phyloP scores from a whole-genome alignment of 2,329 filamentous ascomycete genomes.

The Colletotrichum zoysiae region DNA sequence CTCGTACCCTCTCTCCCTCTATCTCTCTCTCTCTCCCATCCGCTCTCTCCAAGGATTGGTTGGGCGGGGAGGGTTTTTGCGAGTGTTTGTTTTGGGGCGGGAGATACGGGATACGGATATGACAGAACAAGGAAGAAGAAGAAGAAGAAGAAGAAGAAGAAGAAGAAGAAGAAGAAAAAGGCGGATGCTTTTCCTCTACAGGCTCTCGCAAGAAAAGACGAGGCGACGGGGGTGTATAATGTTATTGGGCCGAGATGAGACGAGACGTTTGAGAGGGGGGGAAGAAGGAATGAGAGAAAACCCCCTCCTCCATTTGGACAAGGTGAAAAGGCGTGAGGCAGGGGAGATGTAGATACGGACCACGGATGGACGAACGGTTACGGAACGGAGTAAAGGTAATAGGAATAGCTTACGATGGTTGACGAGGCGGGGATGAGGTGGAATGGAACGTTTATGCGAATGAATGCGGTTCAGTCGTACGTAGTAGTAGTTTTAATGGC shows the following conservation, averaged over 20 bases:
- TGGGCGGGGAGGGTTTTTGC: neutral
- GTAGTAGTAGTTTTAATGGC: neutral
- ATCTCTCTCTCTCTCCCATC: neutral
- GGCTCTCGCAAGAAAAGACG: constrained; percentile 32
- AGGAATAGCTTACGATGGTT: constrained; percentile 36
- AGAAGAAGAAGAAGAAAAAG: neutral
- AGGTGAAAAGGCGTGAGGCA: constrained; percentile 18
- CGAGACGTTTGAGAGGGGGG: constrained; percentile 14
- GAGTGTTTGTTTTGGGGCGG: constrained; percentile 1
- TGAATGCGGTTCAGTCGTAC: neutral
- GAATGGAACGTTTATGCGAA: constrained; percentile 12
- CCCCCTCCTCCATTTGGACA: constrained; percentile 3
- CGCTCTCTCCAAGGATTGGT: constrained; percentile 2
- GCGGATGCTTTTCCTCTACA: constrained; percentile 11
- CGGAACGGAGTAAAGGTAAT: neutral
- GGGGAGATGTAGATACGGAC: neutral
- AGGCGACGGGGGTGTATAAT: constrained; percentile 29
- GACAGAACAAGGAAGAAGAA: neutral
- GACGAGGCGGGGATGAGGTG: constrained; percentile 35
- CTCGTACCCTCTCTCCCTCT: neutral
- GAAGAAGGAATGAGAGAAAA: constrained; percentile 17
- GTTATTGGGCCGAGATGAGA: constrained; percentile 29
- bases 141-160: neutral
- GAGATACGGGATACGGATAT: neutral
- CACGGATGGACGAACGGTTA: neutral